Base-by-base conservation (phyloP, 768 basidiomycete species). In the Amanita rimosa region DNA sequence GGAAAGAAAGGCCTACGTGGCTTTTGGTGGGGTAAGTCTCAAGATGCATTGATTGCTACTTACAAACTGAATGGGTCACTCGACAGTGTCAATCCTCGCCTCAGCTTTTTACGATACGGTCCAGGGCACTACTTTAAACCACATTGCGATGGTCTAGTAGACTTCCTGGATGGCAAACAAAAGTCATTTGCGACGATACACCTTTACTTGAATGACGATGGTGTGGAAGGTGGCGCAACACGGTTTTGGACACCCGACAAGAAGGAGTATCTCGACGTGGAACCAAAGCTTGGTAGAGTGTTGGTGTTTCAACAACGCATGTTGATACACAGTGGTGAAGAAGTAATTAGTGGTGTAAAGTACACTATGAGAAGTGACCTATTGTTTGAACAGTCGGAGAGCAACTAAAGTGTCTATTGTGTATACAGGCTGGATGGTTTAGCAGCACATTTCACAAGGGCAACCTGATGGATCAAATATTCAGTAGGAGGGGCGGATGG, bases 101-200 rank as follows among this genome's bases (percentile, higher is more conserved):
- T 73, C 17, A 68, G 67, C 37, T 72, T 73, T 52, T 55, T 73
- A 16, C 64, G 68, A 29, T 73, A 71, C 50, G 69, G 67, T 2
- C 64, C 69, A 1, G 69, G 69, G 1, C 64, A 73, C 48, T 70
- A 66, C 51, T 70, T 72, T 58, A 64, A 62, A 36, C 61, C 55
- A 1, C 68, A 69, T 52, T 65, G 67, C 44, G 70, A 71, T 44
- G 70, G 69, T 1, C 55, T 67, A 2, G 56, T 57, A 27, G 64
- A 64, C 5, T 48, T 61, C n/a, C 52, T 54, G 2, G 58, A 62
- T n/a, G 58, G 60, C 7, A 29, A 52, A 7, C 59, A 59, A 31
- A 67, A 68, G 47, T 67, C 68, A 2, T 67, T 67, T 53, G 66
- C 69, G n/a, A 73, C 71, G 0, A 50, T 72, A 26, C 70, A 71